Percentiles rank a stretch among this genome's conserved stretches.
Evolutionary conservation across 2,329 filamentous ascomycete species (phyloP).

Genomic region (Dactylonectria macrodidyma): DNA sequence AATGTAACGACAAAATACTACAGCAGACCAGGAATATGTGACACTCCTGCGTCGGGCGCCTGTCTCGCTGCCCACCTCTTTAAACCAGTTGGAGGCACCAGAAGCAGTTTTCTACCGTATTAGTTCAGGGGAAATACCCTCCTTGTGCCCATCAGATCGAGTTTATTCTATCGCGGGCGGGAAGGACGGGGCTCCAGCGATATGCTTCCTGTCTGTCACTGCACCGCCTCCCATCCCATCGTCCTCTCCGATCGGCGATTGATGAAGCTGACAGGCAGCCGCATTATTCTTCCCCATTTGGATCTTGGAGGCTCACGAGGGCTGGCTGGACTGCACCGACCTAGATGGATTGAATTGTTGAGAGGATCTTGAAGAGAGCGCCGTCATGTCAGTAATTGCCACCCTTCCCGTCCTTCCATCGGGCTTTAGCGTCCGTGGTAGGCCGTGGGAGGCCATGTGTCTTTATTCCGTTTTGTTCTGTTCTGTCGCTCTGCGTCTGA

Average conservation of each 20-base stretch:
- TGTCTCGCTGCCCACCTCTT: conserved; percentile 13
- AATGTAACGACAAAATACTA: neutral
- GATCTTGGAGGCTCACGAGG: neutral
- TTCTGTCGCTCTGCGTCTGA: conserved; percentile 12
- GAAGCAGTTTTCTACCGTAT: neutral
- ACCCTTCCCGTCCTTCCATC: neutral
- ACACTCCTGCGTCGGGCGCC: conserved; percentile 33
- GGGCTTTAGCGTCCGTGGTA: neutral
- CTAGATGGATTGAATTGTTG: neutral
- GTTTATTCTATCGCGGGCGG: neutral
- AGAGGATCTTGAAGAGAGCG: neutral
- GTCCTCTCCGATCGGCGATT: too few species aligned
- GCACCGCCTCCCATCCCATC: neutral
- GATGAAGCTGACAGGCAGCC: conserved; percentile 4
- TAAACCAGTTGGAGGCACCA: neutral
- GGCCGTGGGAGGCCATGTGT: neutral
- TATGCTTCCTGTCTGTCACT: neutral
- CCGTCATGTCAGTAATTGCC: neutral
- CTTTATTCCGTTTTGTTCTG: neutral
- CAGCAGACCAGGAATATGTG: conserved; percentile 2
- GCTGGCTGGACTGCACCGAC: neutral
- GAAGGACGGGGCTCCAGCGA: too few species aligned
- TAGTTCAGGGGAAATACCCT: conserved; percentile 23
- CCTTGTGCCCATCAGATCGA: neutral
- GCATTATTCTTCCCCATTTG: conserved; percentile 5